Percentiles rank a stretch among this genome's conserved stretches.
phyloP scores from a whole-genome alignment of 352 stramenopile species.

The Phytophthora crassamura region DNA sequence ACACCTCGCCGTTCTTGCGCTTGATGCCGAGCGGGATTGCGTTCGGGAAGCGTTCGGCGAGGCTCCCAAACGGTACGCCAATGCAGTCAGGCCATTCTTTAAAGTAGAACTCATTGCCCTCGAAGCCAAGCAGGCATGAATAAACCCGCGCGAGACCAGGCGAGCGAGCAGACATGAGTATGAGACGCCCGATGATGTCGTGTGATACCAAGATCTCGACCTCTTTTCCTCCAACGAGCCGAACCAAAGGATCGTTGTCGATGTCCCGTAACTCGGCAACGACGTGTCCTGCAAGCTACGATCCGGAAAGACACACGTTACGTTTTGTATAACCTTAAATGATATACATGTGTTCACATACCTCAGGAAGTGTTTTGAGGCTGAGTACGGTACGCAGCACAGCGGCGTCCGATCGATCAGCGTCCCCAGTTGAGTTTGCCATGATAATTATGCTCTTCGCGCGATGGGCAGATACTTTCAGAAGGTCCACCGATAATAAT shows the following conservation, averaged over 20 bases:
- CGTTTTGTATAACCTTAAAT: too few species aligned
- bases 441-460: conserved; percentile 82
- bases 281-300: conserved; percentile 69
- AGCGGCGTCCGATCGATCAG: conserved; percentile 78
- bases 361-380: conserved; percentile 69
- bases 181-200: conserved; percentile 84
- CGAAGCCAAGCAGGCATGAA: conserved; percentile 74
- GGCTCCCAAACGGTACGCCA: conserved; percentile 64
- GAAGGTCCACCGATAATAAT: conserved; percentile 72
- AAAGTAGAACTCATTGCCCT: conserved; percentile 89
- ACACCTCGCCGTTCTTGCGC: conserved; percentile 48
- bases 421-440: conserved; percentile 62
- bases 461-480: conserved; percentile 72
- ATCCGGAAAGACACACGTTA: background rate
- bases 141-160: conserved; percentile 71
- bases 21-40: conserved; percentile 82
- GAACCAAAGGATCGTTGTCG: conserved; percentile 82
- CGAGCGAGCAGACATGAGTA: conserved; percentile 81
- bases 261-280: conserved; percentile 86
- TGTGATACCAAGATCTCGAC: conserved; percentile 86
- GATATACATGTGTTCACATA: conserved; percentile 6
- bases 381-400: conserved; percentile 77
- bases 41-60: conserved; percentile 79
- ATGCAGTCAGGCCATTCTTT: conserved; percentile 80
- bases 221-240: conserved; percentile 69